Conservation (phyloP, 495 filamentous ascomycete species). For the Penicillium samsonianum region DNA sequence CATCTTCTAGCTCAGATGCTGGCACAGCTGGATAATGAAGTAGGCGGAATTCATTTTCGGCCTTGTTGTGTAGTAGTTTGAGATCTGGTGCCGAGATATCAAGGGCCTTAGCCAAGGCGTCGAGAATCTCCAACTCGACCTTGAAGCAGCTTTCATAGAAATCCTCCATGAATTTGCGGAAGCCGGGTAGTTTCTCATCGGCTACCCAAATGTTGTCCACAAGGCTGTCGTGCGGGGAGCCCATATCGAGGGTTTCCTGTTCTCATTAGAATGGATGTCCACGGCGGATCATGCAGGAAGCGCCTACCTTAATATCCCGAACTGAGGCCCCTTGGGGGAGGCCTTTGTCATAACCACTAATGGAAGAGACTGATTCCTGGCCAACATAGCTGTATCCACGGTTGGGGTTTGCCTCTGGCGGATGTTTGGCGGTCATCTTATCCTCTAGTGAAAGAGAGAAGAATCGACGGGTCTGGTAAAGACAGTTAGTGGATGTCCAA, state of each 20-base stretch:
- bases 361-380: constrained; percentile 59
- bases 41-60: constrained; percentile 53
- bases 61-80: constrained; percentile 43
- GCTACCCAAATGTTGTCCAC: constrained; percentile 60
- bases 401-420: constrained; percentile 50
- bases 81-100: constrained; percentile 49
- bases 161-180: constrained; percentile 55
- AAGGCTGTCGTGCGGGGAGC: constrained; percentile 47
- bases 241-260: constrained; percentile 65
- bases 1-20: constrained; percentile 21
- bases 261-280: neutral
- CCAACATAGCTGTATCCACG: constrained; percentile 54
- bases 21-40: constrained; percentile 42
- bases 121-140: constrained; percentile 46
- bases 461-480: constrained; percentile 28
- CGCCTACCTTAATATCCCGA: constrained; percentile 30
- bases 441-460: constrained; percentile 43
- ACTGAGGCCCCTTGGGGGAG: constrained; percentile 24
- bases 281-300: neutral
- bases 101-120: constrained; percentile 44
- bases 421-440: constrained; percentile 57
- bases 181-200: constrained; percentile 57
- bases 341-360: constrained; percentile 50
- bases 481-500: neutral
- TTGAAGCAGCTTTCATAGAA: constrained; percentile 46